A percentile compares a stretch with the other conserved stretches of the same genome.
phyloP scores from a whole-genome alignment of 495 filamentous ascomycete species.

The Bathelium albidoporum region DNA sequence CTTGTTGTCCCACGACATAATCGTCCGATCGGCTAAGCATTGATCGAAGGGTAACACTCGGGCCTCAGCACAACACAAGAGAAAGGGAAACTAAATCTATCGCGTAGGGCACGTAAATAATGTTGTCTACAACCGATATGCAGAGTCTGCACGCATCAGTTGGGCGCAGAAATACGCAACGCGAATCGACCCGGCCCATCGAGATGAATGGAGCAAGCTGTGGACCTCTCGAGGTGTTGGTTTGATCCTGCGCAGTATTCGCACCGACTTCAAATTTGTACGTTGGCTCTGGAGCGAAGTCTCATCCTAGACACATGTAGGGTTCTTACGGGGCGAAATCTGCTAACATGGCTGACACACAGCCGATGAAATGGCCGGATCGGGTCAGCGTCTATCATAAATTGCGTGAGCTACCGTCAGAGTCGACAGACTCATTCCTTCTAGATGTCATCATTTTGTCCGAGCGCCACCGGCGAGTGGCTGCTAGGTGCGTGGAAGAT shows the following conservation, averaged over 20 bases:
- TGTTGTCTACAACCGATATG: conserved; percentile 72
- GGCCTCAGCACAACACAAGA: conserved; percentile 6
- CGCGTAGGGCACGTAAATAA: conserved; percentile 75
- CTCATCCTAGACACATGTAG: neutral
- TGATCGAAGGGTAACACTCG: conserved; percentile 22
- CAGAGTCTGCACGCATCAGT: conserved; percentile 74
- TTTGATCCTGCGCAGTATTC: conserved; percentile 71
- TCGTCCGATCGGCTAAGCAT: neutral
- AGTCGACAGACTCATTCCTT: conserved; percentile 42
- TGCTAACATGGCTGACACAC: neutral
- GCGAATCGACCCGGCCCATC: conserved; percentile 55
- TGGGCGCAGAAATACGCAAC: conserved; percentile 70
- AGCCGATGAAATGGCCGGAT: conserved; percentile 89
- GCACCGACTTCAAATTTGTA: conserved; percentile 87
- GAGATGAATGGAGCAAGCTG: conserved; percentile 59
- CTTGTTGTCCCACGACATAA: neutral
- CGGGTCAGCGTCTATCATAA: conserved; percentile 83
- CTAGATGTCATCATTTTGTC: conserved; percentile 61
- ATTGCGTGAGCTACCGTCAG: conserved; percentile 45
- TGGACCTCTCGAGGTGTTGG: conserved; percentile 56
- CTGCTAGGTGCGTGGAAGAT: conserved; percentile 71
- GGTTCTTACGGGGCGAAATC: too few species aligned
- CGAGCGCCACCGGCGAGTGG: conserved; percentile 66
- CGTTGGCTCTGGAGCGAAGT: conserved; percentile 14
- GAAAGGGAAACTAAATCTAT: conserved; percentile 1